phyloP scores from a whole-genome alignment of 1,139 yeast species.

The Suhomyces coccinellae region DNA sequence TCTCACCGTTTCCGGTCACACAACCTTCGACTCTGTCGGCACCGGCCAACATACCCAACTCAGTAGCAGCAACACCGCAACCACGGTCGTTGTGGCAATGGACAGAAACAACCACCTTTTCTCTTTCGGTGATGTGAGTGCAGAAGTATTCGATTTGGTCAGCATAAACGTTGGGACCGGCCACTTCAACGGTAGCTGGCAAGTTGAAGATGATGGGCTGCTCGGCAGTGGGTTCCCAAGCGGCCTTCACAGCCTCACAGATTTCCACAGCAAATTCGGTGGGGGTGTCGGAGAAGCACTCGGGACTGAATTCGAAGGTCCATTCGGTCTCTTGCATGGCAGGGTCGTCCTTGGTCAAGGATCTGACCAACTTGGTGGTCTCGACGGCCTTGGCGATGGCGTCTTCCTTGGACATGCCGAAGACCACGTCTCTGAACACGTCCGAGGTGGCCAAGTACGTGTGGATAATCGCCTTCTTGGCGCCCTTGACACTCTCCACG shows the following conservation, averaged over 20 bases:
- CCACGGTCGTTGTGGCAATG: constrained; percentile 54
- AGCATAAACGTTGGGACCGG: constrained; percentile 51
- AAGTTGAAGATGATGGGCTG: constrained; percentile 48
- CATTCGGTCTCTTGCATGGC: constrained; percentile 42
- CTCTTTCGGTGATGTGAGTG: constrained; percentile 42
- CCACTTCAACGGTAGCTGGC: constrained; percentile 53
- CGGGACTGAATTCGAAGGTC: constrained; percentile 50
- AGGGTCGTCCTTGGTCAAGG: constrained; percentile 46
- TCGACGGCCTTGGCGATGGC: constrained; percentile 44
- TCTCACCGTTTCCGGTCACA: constrained; percentile 51
- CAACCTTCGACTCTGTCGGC: constrained; percentile 55
- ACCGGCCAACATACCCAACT: constrained; percentile 50
- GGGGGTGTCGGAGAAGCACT: constrained; percentile 48
- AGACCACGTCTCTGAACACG: constrained; percentile 48
- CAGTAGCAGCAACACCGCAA: constrained; percentile 53
- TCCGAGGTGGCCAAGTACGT: constrained; percentile 51
- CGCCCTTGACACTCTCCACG: constrained; percentile 48
- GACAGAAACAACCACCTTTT: constrained; percentile 46
- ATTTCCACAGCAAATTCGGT: constrained; percentile 45
- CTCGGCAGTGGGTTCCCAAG: constrained; percentile 47
- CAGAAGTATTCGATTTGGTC: constrained; percentile 52
- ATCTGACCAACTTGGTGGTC: constrained; percentile 41
- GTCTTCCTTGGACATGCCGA: constrained; percentile 43
- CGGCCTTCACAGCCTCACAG: constrained; percentile 48
- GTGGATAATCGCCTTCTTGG: constrained; percentile 49